Percentiles rank a stretch among this genome's conserved stretches.
Evolutionary conservation across 2,329 filamentous ascomycete species (phyloP).

Genomic region (Fusarium brachygibbosum): DNA sequence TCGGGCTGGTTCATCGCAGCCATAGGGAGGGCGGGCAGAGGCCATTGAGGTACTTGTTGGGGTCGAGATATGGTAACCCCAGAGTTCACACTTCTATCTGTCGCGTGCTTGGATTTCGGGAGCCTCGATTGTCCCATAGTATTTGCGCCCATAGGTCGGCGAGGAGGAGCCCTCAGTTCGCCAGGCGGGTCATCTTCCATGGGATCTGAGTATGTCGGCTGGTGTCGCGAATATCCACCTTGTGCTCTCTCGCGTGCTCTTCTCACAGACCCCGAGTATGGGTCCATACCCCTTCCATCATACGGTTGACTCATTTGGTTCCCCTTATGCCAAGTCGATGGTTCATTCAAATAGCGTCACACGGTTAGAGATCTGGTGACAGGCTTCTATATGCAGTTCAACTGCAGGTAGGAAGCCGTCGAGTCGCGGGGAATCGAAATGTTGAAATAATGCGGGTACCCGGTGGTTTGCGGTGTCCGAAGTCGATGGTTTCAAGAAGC

Average conservation of each 20-base stretch:
- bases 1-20: conserved; percentile 52
- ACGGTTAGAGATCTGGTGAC: conserved; percentile 25
- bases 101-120: conserved; percentile 35
- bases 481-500: conserved; percentile 18
- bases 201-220: conserved; percentile 44
- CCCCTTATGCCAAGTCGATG: conserved; percentile 40
- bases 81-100: conserved; percentile 41
- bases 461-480: conserved; percentile 35
- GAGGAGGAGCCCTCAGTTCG: conserved; percentile 46
- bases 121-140: conserved; percentile 35
- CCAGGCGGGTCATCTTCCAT: conserved; percentile 48
- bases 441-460: conserved; percentile 30
- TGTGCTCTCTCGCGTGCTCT: conserved; percentile 68
- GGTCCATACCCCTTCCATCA: conserved; percentile 68
- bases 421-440: conserved; percentile 28
- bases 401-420: conserved; percentile 45
- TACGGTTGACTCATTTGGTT: conserved; percentile 68
- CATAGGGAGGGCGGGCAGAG: conserved; percentile 59
- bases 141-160: conserved; percentile 47
- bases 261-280: conserved; percentile 64
- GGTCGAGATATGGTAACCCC: conserved; percentile 67
- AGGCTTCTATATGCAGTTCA: conserved; percentile 39
- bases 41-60: conserved; percentile 68
- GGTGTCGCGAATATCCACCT: conserved; percentile 53
- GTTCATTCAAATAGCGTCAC: conserved; percentile 40